phyloP scores from a whole-genome alignment of 768 basidiomycete genomes.

The Psilocybe subaeruginosa region DNA sequence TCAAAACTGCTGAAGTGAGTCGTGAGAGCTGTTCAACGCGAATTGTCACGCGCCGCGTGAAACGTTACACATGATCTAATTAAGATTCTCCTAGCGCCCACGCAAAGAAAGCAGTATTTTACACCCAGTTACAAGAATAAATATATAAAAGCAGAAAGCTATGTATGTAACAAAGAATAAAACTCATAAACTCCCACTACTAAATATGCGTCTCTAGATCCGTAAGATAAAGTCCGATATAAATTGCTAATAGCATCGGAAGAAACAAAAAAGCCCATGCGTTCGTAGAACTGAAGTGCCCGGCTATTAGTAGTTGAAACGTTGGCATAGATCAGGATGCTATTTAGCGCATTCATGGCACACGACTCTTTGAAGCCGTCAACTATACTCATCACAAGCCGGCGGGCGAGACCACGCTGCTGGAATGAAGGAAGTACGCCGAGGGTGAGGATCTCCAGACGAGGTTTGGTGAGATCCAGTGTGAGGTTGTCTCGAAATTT shows the following conservation, averaged over 20 bases:
- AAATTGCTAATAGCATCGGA: constrained; percentile 39
- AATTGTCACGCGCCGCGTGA: constrained; percentile 24
- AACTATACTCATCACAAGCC: constrained; percentile 38
- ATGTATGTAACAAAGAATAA: not conserved
- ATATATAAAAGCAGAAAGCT: not conserved
- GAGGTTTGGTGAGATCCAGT: constrained; percentile 26
- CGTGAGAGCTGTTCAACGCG: constrained; percentile 16
- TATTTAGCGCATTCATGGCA: constrained; percentile 14
- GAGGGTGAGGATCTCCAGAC: constrained; percentile 54
- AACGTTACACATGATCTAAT: constrained; percentile 23
- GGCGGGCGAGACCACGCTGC: constrained; percentile 44
- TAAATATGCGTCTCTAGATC: constrained; percentile 45
- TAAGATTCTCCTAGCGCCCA: constrained; percentile 3
- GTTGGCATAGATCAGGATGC: constrained; percentile 40
- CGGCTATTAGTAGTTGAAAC: constrained; percentile 45
- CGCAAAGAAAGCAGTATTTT: not conserved
- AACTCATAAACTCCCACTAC: constrained; percentile 35
- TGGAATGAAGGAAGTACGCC: constrained; percentile 51
- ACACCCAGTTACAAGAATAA: not conserved
- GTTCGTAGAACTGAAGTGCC: constrained; percentile 46
- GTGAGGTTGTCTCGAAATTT: constrained; percentile 19
- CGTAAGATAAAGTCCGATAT: constrained; percentile 37
- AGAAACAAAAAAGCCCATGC: constrained; percentile 40
- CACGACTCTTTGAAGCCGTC: constrained; percentile 31
- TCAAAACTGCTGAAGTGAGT: not conserved